Base-by-base conservation (phyloP, 768 basidiomycete species). In the Xerocomellus intermedius region DNA sequence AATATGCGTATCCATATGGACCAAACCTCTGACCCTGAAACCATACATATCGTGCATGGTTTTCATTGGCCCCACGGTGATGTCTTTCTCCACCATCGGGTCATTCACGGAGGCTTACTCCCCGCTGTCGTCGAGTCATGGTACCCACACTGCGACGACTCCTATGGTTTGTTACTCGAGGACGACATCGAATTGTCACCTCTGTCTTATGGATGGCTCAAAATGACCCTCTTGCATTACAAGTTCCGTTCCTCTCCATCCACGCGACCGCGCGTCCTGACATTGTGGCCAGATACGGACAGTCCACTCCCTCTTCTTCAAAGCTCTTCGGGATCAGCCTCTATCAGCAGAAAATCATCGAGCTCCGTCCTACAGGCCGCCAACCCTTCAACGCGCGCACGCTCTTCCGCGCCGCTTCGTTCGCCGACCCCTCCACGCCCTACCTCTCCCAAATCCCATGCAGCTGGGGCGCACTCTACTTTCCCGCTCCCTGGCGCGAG, bases 381-480 rank as follows among this genome's bases (percentile, higher is more conserved):
- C 79, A 76, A 37, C 74, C 78, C 21, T 93, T 93, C 70, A 73
- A 88, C 67, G 82, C 91, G 1, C 84, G 82, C 56, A 55, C 64
- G 0, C 70, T 87, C 21, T 89, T 94, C 68, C 65, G 69, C 10
- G 56, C 68, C 0, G 59, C 70, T 10, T 74, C 73, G 3, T 46
- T 82, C n/a, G 51, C 73, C 0, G 58, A 78, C 42, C 71, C 79
- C 0, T 73, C 76, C 1, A 83, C 83, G 0, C 91, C 93, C 0
- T 94, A 92, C 68, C 81, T 94, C 41, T 92, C 91, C 0, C 87
- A 90, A 55, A 83, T 92, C 10, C 93, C 92, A 0, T 94, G 92
- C 70, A 91, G 89, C 71, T 95, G 91, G 92, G 93, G 92, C 14
- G 92, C 90, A 2, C 77, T 91, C 36, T 95, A 94, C 74, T 95